Conservation (phyloP, 2,329 filamentous ascomycete species). For the Chrysoporthe cubensis region DNA sequence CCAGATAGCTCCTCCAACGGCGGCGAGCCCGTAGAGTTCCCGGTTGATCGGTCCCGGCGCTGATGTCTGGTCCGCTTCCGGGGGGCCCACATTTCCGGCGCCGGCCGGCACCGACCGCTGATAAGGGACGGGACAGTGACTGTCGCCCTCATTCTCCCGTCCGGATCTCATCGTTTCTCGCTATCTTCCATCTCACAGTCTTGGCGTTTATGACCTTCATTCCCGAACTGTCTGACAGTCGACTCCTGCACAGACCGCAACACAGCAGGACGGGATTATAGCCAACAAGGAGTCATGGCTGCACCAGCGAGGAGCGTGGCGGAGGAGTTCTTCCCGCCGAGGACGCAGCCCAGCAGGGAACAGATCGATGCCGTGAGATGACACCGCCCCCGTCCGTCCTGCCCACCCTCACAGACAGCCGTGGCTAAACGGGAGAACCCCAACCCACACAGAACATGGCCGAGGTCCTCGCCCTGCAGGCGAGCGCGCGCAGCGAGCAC, state of each 20-base stretch:
- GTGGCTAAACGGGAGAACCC: not conserved
- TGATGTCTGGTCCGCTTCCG: not conserved
- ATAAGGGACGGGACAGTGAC: not conserved
- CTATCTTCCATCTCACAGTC: too few relatives aligned
- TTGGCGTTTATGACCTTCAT: not conserved
- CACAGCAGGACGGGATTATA: not conserved
- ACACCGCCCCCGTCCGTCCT: not conserved
- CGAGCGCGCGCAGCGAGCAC: constrained; percentile 19
- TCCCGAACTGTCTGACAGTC: too few relatives aligned
- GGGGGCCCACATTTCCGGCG: not conserved
- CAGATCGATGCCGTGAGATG: constrained; percentile 22
- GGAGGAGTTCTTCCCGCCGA: constrained; percentile 23
- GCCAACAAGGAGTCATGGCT: not conserved
- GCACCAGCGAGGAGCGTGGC: not conserved
- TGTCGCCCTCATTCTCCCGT: not conserved
- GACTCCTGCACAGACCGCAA: not conserved
- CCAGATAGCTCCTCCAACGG: too few relatives aligned
- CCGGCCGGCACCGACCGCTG: constrained; percentile 19
- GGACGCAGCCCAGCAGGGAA: constrained; percentile 18
- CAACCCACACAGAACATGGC: constrained; percentile 18
- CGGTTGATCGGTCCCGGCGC: not conserved
- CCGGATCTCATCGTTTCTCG: not conserved
- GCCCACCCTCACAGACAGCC: not conserved
- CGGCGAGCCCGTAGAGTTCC: not conserved
- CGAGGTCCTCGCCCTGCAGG: constrained; percentile 20